Evolutionary conservation across 2,329 filamentous ascomycete species (phyloP).

Genomic region (Leptographium radiaticola): DNA sequence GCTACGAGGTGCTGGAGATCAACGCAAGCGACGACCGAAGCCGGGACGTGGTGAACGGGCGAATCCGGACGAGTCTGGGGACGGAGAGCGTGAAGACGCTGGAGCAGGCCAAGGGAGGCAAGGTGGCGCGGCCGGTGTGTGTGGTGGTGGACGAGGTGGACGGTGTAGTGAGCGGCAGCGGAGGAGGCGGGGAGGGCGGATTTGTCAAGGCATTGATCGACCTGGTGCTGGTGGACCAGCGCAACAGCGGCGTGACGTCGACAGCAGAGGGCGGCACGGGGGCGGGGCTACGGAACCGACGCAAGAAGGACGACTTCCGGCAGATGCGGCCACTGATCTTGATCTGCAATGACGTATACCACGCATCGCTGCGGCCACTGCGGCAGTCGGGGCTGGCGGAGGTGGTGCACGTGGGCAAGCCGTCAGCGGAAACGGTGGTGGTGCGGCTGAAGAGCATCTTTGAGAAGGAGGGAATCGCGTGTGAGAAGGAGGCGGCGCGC

Average conservation of each 20-base stretch:
- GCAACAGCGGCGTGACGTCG: slow-evolving; percentile 42
- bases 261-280: slow-evolving; percentile 13
- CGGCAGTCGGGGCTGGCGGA: slow-evolving; percentile 79
- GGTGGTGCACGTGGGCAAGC: slow-evolving; percentile 82
- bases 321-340: slow-evolving; percentile 80
- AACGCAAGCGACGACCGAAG: slow-evolving; percentile 96
- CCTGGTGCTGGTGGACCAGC: slow-evolving; percentile 73
- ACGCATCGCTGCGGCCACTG: slow-evolving; percentile 72
- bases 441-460: slow-evolving; percentile 72
- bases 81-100: slow-evolving; percentile 86
- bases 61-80: slow-evolving; percentile 81
- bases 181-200: slow-evolving; percentile 71
- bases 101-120: slow-evolving; percentile 32
- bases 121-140: slow-evolving; percentile 74
- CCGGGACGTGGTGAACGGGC: slow-evolving; percentile 74
- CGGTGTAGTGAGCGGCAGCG: slow-evolving; percentile 73
- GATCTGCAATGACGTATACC: slow-evolving; percentile 96
- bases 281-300: slow-evolving; percentile 25
- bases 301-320: slow-evolving; percentile 75
- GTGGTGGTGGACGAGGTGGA: slow-evolving; percentile 96
- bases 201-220: slow-evolving; percentile 95
- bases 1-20: slow-evolving; percentile 93
- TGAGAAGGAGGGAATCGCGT: slow-evolving; percentile 74
- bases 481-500: slow-evolving; percentile 78
- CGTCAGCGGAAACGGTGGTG: slow-evolving; percentile 75